These are phyloP conservation scores for Entophlyctis luteolus DNA, from an alignment of 192 early-diverging fungal genomes.

Conservation along the genomic window DNA sequence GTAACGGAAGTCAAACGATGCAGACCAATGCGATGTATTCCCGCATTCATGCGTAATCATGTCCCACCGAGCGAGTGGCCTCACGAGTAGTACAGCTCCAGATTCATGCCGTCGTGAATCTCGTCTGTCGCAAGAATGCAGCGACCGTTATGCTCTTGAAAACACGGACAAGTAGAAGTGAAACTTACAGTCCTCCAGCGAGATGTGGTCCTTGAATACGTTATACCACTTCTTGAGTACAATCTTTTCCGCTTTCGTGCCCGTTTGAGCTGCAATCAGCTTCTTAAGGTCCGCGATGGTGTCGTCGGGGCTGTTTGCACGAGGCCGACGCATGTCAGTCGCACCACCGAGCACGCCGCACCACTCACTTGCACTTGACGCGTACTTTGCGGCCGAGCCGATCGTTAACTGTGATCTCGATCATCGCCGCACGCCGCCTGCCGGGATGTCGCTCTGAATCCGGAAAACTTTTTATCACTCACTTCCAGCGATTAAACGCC, in stretches of 20 bases:
- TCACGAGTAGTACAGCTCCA: slow-evolving; percentile 64
- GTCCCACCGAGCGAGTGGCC: too few relatives aligned
- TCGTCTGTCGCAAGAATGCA: slow-evolving; percentile 51
- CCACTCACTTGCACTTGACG: slow-evolving; percentile 81
- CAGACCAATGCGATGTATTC: too few relatives aligned
- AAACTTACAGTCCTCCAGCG: slow-evolving; percentile 75
- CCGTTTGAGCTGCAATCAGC: slow-evolving; percentile 81
- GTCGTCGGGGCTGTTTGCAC: slow-evolving; percentile 71
- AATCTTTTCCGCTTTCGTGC: slow-evolving; percentile 84
- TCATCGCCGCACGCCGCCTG: too few relatives aligned
- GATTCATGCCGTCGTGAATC: slow-evolving; percentile 82
- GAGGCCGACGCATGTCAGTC: too few relatives aligned
- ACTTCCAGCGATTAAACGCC: too few relatives aligned
- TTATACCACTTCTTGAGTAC: slow-evolving; percentile 87
- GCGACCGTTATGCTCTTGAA: neutral
- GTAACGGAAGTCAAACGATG: too few relatives aligned
- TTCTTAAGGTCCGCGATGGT: slow-evolving; percentile 82
- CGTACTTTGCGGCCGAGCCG: slow-evolving; percentile 85
- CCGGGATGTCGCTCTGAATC: too few relatives aligned
- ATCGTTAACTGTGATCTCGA: slow-evolving; percentile 76
- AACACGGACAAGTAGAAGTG: neutral
- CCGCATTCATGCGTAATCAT: too few relatives aligned
- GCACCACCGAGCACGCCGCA: too few relatives aligned
- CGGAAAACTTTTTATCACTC: too few relatives aligned
- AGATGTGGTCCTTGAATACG: slow-evolving; percentile 83